Evolutionary conservation across 257 asterid species (phyloP), one percentile per base, ranked within the genome.

Genomic region (Przewalskia tangutica): DNA sequence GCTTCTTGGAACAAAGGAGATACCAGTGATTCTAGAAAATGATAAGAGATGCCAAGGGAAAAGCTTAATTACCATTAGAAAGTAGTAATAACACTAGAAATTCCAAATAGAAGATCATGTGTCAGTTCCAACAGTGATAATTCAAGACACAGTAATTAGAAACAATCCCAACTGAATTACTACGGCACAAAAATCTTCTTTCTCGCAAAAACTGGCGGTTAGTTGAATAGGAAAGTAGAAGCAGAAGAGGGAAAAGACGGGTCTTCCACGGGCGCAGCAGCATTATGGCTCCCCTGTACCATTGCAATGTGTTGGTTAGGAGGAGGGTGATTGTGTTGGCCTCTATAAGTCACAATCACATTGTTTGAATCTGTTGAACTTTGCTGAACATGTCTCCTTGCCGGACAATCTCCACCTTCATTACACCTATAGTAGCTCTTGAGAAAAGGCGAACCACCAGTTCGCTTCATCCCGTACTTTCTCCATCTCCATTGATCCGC

Each of bases 381-480:
- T 81, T 48, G 77, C 65, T 81, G 83, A 32, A 81, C 34, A 9
- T 81, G 83, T 63, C 18, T 81, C 63, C 60, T 81, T 50, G 83
- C 83, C 5, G 83, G 83, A 70, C 83, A 81, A 14, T 81, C 46
- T 8, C 50, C 16, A 67, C 5, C 78, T 44, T 65, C 65, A 48
- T 63, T 81, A 20, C 83, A 81, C 50, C 77, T 46, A 70, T 64
- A 81, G 36, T 81, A 81, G 77, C 78, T 64, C 65, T 81, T 81
- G 11, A 20, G 32, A 27, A 63, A 55, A 7, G 83, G 63, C 8
- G 78, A 81, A 50, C 50, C 54, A 17, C 51, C 10, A 3, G 76
- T 55, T 70, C 10, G 38, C 83, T 81, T 81, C 83, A 13, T 81
- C 16, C 83, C 83, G 32, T 81, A 81, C 83, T 65, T 81, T 13